These are phyloP conservation scores for Aspergillus japonicus DNA, from an alignment of 2,329 filamentous ascomycete species.

Conservation along the genomic window DNA sequence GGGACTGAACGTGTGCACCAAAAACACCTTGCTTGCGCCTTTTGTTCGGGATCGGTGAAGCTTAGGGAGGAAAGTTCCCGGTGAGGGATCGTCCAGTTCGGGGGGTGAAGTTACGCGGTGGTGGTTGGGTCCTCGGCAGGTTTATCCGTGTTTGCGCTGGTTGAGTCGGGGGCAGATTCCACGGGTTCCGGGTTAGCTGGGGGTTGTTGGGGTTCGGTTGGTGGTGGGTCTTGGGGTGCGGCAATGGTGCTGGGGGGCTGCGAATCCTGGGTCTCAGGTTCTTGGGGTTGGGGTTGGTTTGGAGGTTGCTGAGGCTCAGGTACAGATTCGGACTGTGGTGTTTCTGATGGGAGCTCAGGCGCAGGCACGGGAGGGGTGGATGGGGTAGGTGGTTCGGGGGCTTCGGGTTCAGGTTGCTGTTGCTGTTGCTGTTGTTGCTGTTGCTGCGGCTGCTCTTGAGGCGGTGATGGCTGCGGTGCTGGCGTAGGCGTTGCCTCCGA, in stretches of 20 bases:
- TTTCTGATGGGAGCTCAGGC: not conserved
- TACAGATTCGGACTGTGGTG: not conserved
- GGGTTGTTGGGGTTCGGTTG: too few relatives aligned
- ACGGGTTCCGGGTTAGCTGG: not conserved
- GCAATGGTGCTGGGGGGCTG: not conserved
- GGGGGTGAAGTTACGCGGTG: not conserved
- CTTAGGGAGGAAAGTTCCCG: not conserved
- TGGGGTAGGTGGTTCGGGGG: not conserved
- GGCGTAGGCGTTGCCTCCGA: conserved; percentile 3
- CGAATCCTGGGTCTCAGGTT: not conserved
- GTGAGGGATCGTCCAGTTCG: too few relatives aligned
- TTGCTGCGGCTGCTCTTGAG: not conserved
- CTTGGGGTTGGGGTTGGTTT: not conserved
- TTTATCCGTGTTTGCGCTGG: not conserved
- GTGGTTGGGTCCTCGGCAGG: not conserved
- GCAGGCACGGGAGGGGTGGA: not conserved
- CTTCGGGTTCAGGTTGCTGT: not conserved
- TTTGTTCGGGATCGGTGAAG: not conserved
- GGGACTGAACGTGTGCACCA: not conserved
- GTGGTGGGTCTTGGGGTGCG: not conserved
- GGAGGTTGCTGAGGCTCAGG: not conserved
- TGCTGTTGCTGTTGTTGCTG: too few relatives aligned
- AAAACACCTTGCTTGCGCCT: not conserved
- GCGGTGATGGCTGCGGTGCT: not conserved
- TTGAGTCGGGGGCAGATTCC: not conserved